Evolutionary conservation across 805 yeast genomes (phyloP).

Genomic region (Wickerhamiella kurtzmanii): DNA sequence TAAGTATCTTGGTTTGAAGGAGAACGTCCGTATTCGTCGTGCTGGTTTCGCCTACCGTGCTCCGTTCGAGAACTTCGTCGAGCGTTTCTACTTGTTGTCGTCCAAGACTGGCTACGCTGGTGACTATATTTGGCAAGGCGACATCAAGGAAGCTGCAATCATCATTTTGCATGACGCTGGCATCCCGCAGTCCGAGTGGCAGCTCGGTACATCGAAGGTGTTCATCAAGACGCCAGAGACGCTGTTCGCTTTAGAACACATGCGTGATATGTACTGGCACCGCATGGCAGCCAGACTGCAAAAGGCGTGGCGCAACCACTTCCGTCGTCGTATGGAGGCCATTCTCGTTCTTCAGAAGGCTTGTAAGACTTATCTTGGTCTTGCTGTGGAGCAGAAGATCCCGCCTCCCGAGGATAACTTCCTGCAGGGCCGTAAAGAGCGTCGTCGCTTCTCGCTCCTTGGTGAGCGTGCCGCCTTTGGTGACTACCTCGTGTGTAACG

Average conservation of each 20-base stretch:
- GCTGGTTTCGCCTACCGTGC: conserved; percentile 98
- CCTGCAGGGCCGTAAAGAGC: conserved; percentile 65
- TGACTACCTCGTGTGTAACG: conserved; percentile 83
- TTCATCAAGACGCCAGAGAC: conserved; percentile 97
- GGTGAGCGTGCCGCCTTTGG: conserved; percentile 88
- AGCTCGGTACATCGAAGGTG: conserved; percentile 81
- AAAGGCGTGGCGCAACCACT: conserved; percentile 85
- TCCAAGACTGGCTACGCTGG: conserved; percentile 88
- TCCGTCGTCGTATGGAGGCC: conserved; percentile 70
- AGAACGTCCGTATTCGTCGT: conserved; percentile 92
- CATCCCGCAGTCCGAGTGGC: conserved; percentile 72
- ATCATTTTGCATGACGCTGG: conserved; percentile 44
- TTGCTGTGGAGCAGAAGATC: conserved; percentile 69
- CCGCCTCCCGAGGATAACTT: conserved; percentile 18
- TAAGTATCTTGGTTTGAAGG: conserved; percentile 89
- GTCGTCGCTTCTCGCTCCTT: conserved; percentile 73
- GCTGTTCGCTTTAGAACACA: conserved; percentile 81
- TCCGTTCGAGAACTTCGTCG: conserved; percentile 90
- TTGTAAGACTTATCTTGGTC: conserved; percentile 65
- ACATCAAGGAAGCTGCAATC: conserved; percentile 39
- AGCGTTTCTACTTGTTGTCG: conserved; percentile 79
- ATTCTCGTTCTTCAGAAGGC: conserved; percentile 70
- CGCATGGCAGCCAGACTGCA: conserved; percentile 96
- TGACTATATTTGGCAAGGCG: conserved; percentile 54
- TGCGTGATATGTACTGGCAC: conserved; percentile 96